A percentile compares a stretch with the other conserved stretches of the same genome.
Evolutionary conservation across 2,329 filamentous ascomycete species (phyloP).

Genomic region (Cercospora zeina): DNA sequence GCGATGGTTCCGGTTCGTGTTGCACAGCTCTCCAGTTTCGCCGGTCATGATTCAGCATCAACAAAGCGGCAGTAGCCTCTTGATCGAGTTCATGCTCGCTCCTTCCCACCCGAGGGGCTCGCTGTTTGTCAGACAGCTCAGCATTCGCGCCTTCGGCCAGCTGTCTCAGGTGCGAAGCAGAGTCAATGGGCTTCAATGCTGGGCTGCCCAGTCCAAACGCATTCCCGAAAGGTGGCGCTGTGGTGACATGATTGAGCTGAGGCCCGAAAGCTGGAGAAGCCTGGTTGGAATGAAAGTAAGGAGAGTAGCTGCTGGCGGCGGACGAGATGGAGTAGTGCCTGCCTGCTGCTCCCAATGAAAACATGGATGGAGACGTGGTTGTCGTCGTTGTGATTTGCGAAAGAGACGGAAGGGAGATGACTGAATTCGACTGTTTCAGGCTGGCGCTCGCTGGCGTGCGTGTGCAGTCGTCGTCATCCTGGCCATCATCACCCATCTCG

Average conservation of each 20-base stretch:
- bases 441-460: constrained; percentile 40
- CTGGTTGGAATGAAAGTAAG: constrained; percentile 49
- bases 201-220: constrained; percentile 41
- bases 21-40: constrained; percentile 41
- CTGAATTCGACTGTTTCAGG: constrained; percentile 27
- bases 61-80: constrained; percentile 78
- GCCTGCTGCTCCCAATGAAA: constrained; percentile 30
- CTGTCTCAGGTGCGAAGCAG: constrained; percentile 31
- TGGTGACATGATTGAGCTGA: constrained; percentile 34
- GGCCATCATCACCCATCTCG: constrained; percentile 59
- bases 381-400: constrained; percentile 47
- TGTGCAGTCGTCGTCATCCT: constrained; percentile 17
- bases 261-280: constrained; percentile 62
- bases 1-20: constrained; percentile 20
- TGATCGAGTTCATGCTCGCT: constrained; percentile 53
- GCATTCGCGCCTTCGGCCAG: constrained; percentile 35
- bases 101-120: constrained; percentile 23
- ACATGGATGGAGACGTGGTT: constrained; percentile 35
- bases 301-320: constrained; percentile 41
- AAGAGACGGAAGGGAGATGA: constrained; percentile 44
- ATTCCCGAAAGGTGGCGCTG: constrained; percentile 26
- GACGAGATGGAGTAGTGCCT: constrained; percentile 45
- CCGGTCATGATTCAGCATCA: constrained; percentile 84
- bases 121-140: constrained; percentile 33
- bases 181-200: constrained; percentile 59